A percentile compares a stretch with the other conserved stretches of the same genome.
Conservation (phyloP, 345 rosid genomes). For the Garcia nutans region DNA sequence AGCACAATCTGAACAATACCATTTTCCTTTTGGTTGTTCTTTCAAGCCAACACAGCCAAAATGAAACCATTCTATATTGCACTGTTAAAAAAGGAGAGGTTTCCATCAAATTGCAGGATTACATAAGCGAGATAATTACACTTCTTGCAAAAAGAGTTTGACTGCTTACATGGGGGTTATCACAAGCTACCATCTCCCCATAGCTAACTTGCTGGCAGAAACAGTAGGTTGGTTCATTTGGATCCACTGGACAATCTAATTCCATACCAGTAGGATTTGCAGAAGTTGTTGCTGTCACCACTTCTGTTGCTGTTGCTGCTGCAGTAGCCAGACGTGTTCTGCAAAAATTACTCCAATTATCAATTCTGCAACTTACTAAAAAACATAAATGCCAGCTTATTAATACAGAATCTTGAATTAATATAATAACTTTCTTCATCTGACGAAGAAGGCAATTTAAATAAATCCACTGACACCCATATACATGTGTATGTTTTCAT, state of each 20-base stretch:
- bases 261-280: conserved; percentile 73
- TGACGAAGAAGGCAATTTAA: neutral
- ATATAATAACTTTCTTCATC: neutral
- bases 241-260: conserved; percentile 91
- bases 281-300: conserved; percentile 43
- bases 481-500: neutral
- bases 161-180: conserved; percentile 69
- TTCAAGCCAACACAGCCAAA: conserved; percentile 89
- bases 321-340: conserved; percentile 73
- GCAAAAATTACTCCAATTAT: conserved; percentile 11
- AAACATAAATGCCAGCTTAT: neutral
- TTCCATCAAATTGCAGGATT: conserved; percentile 14
- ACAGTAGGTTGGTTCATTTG: conserved; percentile 95
- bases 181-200: conserved; percentile 97
- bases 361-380: neutral
- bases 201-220: conserved; percentile 94
- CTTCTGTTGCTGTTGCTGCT: conserved; percentile 28
- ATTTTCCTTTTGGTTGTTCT: conserved; percentile 89
- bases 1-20: conserved; percentile 87
- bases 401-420: neutral
- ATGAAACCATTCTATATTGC: conserved; percentile 99
- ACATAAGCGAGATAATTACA: neutral
- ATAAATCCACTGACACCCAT: neutral
- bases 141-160: neutral
- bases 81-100: conserved; percentile 42